A percentile compares a stretch with the other conserved stretches of the same genome.
Evolutionary conservation across 2,329 filamentous ascomycete genomes (phyloP).

Genomic region (Talaromyces sp.): DNA sequence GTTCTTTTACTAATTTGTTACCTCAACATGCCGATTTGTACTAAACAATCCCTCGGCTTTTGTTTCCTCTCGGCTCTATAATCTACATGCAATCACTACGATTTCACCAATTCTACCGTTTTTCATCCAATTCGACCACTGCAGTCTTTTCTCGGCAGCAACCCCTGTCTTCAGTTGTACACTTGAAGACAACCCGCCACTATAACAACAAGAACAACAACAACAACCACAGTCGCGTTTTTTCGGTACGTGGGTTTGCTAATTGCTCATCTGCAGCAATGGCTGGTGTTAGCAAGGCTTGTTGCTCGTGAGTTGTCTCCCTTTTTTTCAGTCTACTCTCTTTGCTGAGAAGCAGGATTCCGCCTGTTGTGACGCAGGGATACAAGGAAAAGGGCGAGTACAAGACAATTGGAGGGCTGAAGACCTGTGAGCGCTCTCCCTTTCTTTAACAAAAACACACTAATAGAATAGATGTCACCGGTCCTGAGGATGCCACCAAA

Average conservation of each 20-base stretch:
- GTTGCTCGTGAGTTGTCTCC: slow-evolving; percentile 33
- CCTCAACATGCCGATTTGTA: neutral
- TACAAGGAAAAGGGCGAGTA: slow-evolving; percentile 58
- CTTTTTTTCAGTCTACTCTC: neutral
- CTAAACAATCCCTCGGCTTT: neutral
- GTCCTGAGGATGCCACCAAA: slow-evolving; percentile 51
- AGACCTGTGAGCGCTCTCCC: slow-evolving; percentile 48
- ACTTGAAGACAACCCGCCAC: neutral
- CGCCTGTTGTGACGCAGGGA: slow-evolving; percentile 36
- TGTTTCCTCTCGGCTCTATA: neutral
- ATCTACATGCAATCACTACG: neutral
- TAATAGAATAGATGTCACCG: slow-evolving; percentile 47
- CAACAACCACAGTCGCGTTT: neutral
- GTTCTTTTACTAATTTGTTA: neutral
- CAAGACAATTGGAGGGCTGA: slow-evolving; percentile 56
- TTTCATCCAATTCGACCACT: neutral
- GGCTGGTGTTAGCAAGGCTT: slow-evolving; percentile 42
- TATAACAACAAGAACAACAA: neutral
- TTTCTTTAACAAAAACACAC: neutral
- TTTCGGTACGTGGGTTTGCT: slow-evolving; percentile 3
- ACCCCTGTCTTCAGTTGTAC: neutral
- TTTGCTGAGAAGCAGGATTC: slow-evolving; percentile 27
- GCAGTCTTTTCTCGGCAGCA: neutral
- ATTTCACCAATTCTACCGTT: neutral
- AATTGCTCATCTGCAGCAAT: slow-evolving; percentile 26